Percentiles rank a stretch among this genome's conserved stretches.
Conservation (phyloP, 768 basidiomycete genomes). For the Brasilioporus rufonigricans region DNA sequence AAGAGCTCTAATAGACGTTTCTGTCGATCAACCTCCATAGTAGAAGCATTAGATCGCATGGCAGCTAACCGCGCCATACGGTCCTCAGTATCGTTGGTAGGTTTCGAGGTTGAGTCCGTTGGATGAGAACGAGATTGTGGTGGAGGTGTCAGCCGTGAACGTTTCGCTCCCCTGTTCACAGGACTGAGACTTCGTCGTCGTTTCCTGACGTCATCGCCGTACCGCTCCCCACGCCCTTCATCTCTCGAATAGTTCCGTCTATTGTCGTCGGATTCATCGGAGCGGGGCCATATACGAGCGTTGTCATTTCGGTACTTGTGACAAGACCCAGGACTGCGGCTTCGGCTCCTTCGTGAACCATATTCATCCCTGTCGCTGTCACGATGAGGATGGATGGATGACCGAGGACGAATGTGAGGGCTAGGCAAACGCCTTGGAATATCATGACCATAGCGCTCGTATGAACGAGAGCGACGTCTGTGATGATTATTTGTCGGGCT, state of each 20-base stretch:
- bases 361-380: conserved; percentile 22
- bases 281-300: conserved; percentile 44
- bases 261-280: conserved; percentile 52
- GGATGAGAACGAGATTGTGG: conserved; percentile 19
- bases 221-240: conserved; percentile 20
- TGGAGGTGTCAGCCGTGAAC: conserved; percentile 45
- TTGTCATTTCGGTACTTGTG: conserved; percentile 16
- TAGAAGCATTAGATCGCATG: conserved; percentile 76
- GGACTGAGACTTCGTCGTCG: conserved; percentile 39
- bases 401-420: conserved; percentile 46
- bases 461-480: conserved; percentile 30
- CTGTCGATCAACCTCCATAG: conserved; percentile 65
- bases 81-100: conserved; percentile 40
- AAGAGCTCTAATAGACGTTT: conserved; percentile 66
- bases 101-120: conserved; percentile 10
- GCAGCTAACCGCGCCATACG: conserved; percentile 87
- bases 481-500: conserved; percentile 30
- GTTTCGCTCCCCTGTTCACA: conserved; percentile 39
- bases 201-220: conserved; percentile 37
- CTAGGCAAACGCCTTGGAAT: conserved; percentile 43
- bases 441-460: conserved; percentile 26
- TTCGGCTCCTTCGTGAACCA: conserved; percentile 26
- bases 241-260: conserved; percentile 29
- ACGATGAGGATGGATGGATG: conserved; percentile 34
- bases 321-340: conserved; percentile 29